Percentiles rank a stretch among this genome's conserved stretches.
phyloP scores from a whole-genome alignment of 2,329 filamentous ascomycete genomes.

The Talaromyces islandicus region DNA sequence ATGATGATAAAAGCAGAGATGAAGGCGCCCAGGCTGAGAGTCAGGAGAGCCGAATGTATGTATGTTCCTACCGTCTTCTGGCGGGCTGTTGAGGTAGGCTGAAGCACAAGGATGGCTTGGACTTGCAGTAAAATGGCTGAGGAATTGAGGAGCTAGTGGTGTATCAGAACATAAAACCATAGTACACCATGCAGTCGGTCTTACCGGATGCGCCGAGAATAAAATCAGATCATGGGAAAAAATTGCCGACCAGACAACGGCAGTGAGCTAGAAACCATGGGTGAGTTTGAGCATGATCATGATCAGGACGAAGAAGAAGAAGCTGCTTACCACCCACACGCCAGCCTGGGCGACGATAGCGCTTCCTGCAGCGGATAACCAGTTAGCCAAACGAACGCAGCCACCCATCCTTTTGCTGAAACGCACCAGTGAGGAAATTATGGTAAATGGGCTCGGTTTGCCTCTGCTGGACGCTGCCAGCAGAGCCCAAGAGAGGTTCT shows the following conservation, averaged over 20 bases:
- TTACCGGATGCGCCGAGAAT: constrained; percentile 83
- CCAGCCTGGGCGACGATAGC: constrained; percentile 75
- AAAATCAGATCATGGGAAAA: constrained; percentile 66
- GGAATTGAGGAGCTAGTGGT: constrained; percentile 46
- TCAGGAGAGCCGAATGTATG: constrained; percentile 63
- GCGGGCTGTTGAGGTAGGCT: constrained; percentile 71
- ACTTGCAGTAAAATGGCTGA: constrained; percentile 68
- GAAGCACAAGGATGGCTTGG: constrained; percentile 76
- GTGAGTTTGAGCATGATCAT: not conserved
- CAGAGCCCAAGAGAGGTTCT: constrained; percentile 64
- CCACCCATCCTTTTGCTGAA: constrained; percentile 1
- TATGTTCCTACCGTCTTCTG: constrained; percentile 64
- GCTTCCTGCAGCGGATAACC: constrained; percentile 54
- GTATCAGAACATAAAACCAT: not conserved
- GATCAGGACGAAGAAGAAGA: not conserved
- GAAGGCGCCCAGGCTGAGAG: constrained; percentile 45
- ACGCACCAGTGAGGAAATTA: constrained; percentile 70
- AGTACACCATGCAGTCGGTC: constrained; percentile 38
- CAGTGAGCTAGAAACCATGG: constrained; percentile 49
- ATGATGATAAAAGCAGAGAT: constrained; percentile 39
- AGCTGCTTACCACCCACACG: constrained; percentile 55
- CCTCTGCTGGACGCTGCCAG: constrained; percentile 67
- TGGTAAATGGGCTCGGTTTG: constrained; percentile 43
- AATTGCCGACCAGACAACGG: constrained; percentile 71
- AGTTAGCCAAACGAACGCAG: not conserved